Evolutionary conservation across 768 basidiomycete species (phyloP).

Genomic region (Mycena galopus): DNA sequence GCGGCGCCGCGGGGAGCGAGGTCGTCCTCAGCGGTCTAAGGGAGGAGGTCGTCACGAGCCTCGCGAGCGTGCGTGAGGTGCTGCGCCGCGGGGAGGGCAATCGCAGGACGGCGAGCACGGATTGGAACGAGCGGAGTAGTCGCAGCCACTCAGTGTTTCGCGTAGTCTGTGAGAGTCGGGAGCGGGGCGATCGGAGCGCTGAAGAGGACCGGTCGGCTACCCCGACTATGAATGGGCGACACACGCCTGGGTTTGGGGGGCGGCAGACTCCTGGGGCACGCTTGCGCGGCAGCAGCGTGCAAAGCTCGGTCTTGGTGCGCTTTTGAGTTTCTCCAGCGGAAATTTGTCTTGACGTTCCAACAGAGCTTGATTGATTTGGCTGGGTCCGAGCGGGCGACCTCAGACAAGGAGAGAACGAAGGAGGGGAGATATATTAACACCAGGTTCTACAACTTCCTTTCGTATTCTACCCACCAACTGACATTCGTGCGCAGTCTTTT

Average conservation of each 20-base stretch:
- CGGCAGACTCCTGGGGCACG: conserved; percentile 64
- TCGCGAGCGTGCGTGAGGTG: conserved; percentile 88
- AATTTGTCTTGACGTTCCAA: conserved; percentile 9
- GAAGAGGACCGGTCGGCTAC: conserved; percentile 58
- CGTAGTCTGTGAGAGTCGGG: conserved; percentile 91
- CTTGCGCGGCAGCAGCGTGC: conserved; percentile 84
- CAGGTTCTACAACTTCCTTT: conserved; percentile 56
- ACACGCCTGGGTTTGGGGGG: conserved; percentile 46
- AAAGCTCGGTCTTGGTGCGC: conserved; percentile 79
- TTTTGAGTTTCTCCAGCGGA: conserved; percentile 18
- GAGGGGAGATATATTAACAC: conserved; percentile 99
- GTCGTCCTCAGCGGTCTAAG: conserved; percentile 80
- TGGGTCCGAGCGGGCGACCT: conserved; percentile 96
- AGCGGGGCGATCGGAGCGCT: conserved; percentile 59
- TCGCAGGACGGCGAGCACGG: conserved; percentile 93
- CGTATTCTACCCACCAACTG: not conserved
- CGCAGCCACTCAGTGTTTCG: conserved; percentile 95
- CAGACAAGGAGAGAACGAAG: conserved; percentile 93
- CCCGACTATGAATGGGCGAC: conserved; percentile 43
- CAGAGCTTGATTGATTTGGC: conserved; percentile 96
- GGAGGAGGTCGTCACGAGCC: conserved; percentile 94
- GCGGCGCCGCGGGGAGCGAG: conserved; percentile 72
- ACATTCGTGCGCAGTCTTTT: conserved; percentile 69
- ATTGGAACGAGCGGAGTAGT: conserved; percentile 97
- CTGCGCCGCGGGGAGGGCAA: conserved; percentile 89